Evolutionary conservation across 148 eudicot genomes (phyloP).

Genomic region (Cornus florida): DNA sequence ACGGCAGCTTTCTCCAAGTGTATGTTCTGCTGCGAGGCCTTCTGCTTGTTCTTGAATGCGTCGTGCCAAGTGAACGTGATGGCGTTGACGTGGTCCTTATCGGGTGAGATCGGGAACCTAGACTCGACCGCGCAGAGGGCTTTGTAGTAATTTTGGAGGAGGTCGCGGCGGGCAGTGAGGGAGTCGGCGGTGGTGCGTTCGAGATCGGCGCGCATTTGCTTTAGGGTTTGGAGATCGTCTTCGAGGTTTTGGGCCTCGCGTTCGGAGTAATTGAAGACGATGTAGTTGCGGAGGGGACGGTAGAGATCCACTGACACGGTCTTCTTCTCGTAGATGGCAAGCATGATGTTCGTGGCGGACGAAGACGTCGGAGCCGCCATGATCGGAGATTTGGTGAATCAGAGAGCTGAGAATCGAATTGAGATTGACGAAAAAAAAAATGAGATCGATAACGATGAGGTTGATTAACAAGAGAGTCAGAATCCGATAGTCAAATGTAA

Average conservation of each 20-base stretch:
- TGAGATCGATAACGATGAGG: background rate
- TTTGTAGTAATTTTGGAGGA: conserved; percentile 59
- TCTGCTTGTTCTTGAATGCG: conserved; percentile 70
- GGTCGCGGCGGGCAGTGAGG: conserved; percentile 66
- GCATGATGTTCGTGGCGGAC: conserved; percentile 61
- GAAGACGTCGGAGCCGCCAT: conserved; percentile 62
- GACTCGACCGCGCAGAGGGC: conserved; percentile 77
- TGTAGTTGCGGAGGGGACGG: conserved; percentile 88
- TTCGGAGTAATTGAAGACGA: conserved; percentile 76
- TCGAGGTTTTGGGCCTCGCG: conserved; percentile 86
- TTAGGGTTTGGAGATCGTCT: conserved; percentile 90
- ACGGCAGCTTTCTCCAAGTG: conserved; percentile 94
- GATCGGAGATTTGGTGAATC: conserved; percentile 1
- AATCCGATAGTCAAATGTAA: background rate
- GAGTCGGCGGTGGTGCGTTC: conserved; percentile 50
- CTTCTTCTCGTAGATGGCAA: conserved; percentile 85
- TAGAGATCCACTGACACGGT: conserved; percentile 65
- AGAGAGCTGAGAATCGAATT: background rate
- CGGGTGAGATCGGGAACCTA: conserved; percentile 81
- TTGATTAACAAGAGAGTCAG: background rate
- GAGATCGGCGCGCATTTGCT: conserved; percentile 58
- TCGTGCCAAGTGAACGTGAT: conserved; percentile 80
- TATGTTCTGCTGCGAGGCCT: conserved; percentile 71
- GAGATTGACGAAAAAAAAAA: background rate
- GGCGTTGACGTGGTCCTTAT: conserved; percentile 73